Evolutionary conservation across 352 stramenopile species (phyloP), one percentile per base, ranked within the genome.

Genomic region (Blastocystis sp.): DNA sequence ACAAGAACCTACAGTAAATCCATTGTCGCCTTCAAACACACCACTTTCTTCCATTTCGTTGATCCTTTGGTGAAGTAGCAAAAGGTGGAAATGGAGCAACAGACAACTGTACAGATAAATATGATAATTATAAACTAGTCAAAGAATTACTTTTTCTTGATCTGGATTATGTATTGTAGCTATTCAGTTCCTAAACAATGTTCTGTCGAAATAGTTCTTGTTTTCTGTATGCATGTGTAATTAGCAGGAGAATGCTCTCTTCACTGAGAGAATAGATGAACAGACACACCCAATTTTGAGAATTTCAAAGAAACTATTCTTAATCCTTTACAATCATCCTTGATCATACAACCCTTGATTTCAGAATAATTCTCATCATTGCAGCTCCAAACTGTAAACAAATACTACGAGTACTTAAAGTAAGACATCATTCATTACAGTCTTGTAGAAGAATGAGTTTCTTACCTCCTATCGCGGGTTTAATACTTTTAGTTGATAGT

Each of bases 401-500:
- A 33, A 62, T n/a, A n/a, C 3, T 62, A n/a, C 56, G 6, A 75
- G 0, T 51, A n/a, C 27, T 51, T n/a, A 24, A 44, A 42, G 24
- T 42, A 5, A 3, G 13, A 11, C 24, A 40, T 35, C 42, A 73
- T 75, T 75, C 40, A 51, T 75, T n/a, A 56, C 7, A 56, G 30
- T 78, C 2, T 57, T 51, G 54, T 58, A 37, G 33, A 22, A 7
- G 30, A 78, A 57, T 78, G 66, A 78, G 27, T 19, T 59, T 6
- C 27, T 33, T 78, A 60, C 35, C 70, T 33, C 70, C 70, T 59
- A 4, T 81, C 40, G 40, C 70, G 9, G 24, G 70, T 48, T 17
- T 81, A 17, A 4, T 60, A 30, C n/a, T 81, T 15, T 54, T 59
- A 37, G 15, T 81, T 42, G 70, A 81, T 60, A 56, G 70, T 81